Base-by-base conservation (phyloP, 176 grass and related monocot species). In the Oryza coarctata region DNA sequence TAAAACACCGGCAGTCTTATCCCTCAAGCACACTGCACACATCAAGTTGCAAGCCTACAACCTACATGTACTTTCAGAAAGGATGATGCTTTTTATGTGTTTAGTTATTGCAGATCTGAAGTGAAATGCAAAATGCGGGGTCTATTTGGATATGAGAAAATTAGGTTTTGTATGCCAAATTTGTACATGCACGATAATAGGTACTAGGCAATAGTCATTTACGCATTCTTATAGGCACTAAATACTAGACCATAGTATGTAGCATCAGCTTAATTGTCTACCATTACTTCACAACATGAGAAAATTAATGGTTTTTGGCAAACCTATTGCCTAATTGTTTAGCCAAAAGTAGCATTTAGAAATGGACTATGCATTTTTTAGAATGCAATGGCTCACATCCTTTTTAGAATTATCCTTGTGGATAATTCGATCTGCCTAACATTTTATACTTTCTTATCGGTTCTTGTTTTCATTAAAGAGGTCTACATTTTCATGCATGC, bases 371-470 rank as follows among this genome's bases (percentile, higher is more conserved):
- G n/a, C 23, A 31, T 20, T 71, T 71, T 63, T 72, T 28, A 7
- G 58, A 73, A 50, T 29, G n/a, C 17, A 25, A 29, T 39, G 12
- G 18, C 26, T 43, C 65, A 34, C 64, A 20, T 12, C 45, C 35
- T 45, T 3, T 13, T 40, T 15, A 35, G 57, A 73, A 86, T 86
- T 66, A 72, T 82, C 88, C 83, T 86, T 66, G 78, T 82, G 78
- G 78, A 82, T 82, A 86, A 82, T 66, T 65, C 28, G n/a, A 82
- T 15, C 73, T 78, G 78, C 83, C 88, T 36, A 89, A 86, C 88
- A 71, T 23, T 65, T 45, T 60, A 65, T 71, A 6, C 58, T 66
- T 60, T 73, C 71, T 77, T 18, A 22, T 64, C 1, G 18, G 77
- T 25, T 68, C 41, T 71, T 49, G 63, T 38, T 75, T 35, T 29